A percentile compares a stretch with the other conserved stretches of the same genome.
phyloP scores from a whole-genome alignment of 176 grass and related monocot genomes.

The Saccharum officinarum region DNA sequence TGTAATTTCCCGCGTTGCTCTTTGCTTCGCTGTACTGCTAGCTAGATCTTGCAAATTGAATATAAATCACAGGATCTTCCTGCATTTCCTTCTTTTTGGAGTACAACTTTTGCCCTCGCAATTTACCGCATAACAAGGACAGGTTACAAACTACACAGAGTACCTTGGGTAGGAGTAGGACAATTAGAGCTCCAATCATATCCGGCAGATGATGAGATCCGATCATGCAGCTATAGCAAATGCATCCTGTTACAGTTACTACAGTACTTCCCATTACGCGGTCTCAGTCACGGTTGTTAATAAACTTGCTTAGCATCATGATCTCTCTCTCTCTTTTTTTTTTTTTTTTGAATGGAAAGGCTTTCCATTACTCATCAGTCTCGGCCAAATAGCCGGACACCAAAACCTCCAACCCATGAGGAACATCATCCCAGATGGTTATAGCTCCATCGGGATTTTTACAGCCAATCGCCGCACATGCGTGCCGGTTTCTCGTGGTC shows the following conservation, averaged over 20 bases:
- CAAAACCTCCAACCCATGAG: too few relatives aligned
- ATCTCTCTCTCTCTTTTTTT: too few relatives aligned
- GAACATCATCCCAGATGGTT: too few relatives aligned
- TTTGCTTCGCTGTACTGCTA: background rate
- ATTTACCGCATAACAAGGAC: background rate
- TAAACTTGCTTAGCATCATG: background rate
- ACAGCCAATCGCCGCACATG: too few relatives aligned
- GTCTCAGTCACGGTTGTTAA: background rate
- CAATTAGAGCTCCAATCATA: background rate
- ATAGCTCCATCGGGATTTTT: too few relatives aligned
- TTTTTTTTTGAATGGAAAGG: too few relatives aligned
- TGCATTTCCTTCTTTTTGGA: background rate
- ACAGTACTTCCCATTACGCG: background rate
- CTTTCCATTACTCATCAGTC: too few relatives aligned
- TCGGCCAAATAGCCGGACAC: too few relatives aligned
- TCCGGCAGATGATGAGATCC: background rate
- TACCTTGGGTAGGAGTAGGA: too few relatives aligned
- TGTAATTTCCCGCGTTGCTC: background rate
- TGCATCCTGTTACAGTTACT: background rate
- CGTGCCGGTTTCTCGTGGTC: background rate
- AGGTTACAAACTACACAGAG: background rate
- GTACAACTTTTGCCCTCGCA: background rate
- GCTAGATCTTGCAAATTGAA: background rate
- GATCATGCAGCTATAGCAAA: background rate
- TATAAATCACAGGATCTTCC: background rate